Percentiles rank a stretch among this genome's conserved stretches.
These are phyloP conservation scores for Lepiota brunneoincarnata DNA, from an alignment of 768 basidiomycete species.

Conservation along the genomic window DNA sequence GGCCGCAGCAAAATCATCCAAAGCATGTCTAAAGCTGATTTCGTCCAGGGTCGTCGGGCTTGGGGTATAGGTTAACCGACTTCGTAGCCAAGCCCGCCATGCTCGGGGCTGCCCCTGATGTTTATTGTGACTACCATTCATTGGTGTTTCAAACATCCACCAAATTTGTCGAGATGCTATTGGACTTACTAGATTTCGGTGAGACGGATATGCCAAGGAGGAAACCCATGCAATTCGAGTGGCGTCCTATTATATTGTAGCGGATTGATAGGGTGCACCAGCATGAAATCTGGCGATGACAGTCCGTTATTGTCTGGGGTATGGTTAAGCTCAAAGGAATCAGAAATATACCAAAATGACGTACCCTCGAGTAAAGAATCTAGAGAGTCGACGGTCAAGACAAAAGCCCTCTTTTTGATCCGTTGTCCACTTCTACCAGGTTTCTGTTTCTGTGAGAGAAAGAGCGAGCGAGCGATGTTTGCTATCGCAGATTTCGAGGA, in stretches of 20 bases:
- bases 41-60: conserved; percentile 41
- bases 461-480: conserved; percentile 45
- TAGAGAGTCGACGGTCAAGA: conserved; percentile 43
- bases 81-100: conserved; percentile 10
- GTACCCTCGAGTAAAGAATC: conserved; percentile 59
- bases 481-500: conserved; percentile 69
- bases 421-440: conserved; percentile 17
- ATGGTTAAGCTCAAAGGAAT: conserved; percentile 1
- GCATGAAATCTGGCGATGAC: conserved; percentile 72
- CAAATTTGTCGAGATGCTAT: conserved; percentile 5
- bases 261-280: conserved; percentile 58
- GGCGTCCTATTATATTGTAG: conserved; percentile 37
- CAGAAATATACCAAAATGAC: conserved; percentile 13
- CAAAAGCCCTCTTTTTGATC: conserved; percentile 23
- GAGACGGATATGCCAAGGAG: conserved; percentile 83
- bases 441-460: conserved; percentile 26
- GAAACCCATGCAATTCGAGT: conserved; percentile 71
- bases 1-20: conserved; percentile 71
- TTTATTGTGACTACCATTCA: conserved; percentile 26
- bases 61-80: conserved; percentile 5
- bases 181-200: conserved; percentile 73
- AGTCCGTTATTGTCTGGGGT: conserved; percentile 48
- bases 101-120: not conserved
- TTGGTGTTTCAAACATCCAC: not conserved
- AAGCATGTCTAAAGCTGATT: conserved; percentile 58